These are phyloP conservation scores for Pholiota microspora DNA, from an alignment of 768 basidiomycete species.

Conservation along the genomic window DNA sequence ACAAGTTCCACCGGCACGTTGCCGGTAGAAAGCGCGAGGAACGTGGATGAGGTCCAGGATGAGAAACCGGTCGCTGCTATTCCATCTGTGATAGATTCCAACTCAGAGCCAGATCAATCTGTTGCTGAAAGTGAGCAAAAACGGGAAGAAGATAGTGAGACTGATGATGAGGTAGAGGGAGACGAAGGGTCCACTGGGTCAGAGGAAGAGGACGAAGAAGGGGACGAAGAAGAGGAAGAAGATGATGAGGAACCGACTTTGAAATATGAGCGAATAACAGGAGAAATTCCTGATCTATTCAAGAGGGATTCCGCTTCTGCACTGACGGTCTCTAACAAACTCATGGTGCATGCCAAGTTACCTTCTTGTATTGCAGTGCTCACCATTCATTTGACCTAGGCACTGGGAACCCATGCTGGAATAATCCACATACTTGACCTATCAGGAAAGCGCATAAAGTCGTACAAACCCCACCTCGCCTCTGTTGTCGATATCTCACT, in stretches of 20 bases:
- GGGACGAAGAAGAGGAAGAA: slow-evolving; percentile 24
- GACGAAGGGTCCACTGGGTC: background rate
- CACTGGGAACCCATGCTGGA: slow-evolving; percentile 91
- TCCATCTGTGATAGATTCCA: background rate
- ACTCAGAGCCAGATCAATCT: background rate
- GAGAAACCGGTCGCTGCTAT: background rate
- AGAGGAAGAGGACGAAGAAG: slow-evolving; percentile 25
- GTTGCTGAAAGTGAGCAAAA: background rate
- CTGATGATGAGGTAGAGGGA: background rate
- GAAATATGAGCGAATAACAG: slow-evolving; percentile 85
- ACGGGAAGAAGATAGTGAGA: background rate
- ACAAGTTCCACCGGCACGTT: background rate
- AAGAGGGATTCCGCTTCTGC: slow-evolving; percentile 90
- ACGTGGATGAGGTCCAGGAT: background rate
- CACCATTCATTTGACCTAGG: slow-evolving; percentile 45
- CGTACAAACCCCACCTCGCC: slow-evolving; percentile 87
- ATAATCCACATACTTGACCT: slow-evolving; percentile 84
- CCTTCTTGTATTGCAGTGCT: background rate
- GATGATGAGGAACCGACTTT: slow-evolving; percentile 91
- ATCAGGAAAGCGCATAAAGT: slow-evolving; percentile 79
- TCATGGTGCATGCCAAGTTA: slow-evolving; percentile 48
- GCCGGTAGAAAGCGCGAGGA: background rate
- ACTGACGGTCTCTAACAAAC: slow-evolving; percentile 68
- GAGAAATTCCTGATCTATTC: slow-evolving; percentile 70
- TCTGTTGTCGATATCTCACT: slow-evolving; percentile 84